A percentile compares a stretch with the other conserved stretches of the same genome.
These are phyloP conservation scores for Rozella allomycis DNA, from an alignment of 371 early-diverging fungal species.

Conservation along the genomic window DNA sequence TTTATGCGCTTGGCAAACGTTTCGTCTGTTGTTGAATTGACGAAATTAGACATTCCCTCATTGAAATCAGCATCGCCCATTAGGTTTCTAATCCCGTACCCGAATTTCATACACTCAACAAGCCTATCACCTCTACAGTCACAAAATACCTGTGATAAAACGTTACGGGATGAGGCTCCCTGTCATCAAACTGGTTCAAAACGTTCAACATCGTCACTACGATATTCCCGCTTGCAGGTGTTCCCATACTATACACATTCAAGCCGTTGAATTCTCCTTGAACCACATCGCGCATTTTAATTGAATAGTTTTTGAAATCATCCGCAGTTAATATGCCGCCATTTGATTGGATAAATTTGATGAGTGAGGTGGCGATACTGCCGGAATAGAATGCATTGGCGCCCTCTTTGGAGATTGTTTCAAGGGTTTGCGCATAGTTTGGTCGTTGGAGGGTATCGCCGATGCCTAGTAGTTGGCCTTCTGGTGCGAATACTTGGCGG, in stretches of 20 bases:
- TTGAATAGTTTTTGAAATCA: conserved; percentile 7
- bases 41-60: too few relatives aligned
- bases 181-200: conserved; percentile 6
- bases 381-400: conserved; percentile 10
- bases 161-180: conserved; percentile 2
- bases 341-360: conserved; percentile 4
- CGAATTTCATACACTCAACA: conserved; percentile 12
- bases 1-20: too few relatives aligned
- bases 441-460: conserved; percentile 7
- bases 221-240: conserved; percentile 7
- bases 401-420: conserved; percentile 8
- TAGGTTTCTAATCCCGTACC: conserved; percentile 5
- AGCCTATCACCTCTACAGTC: too few relatives aligned
- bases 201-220: conserved; percentile 9
- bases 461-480: too few relatives aligned
- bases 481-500: too few relatives aligned
- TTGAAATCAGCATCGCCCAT: conserved; percentile 9
- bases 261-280: conserved; percentile 5
- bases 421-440: conserved; percentile 13
- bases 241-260: conserved; percentile 7
- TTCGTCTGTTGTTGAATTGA: too few relatives aligned
- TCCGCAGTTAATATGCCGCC: conserved; percentile 7
- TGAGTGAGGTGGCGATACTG: conserved; percentile 6
- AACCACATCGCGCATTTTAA: conserved; percentile 2
- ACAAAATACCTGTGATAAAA: background rate